Conservation (phyloP, 495 filamentous ascomycete species). For the Xylaria acuta region DNA sequence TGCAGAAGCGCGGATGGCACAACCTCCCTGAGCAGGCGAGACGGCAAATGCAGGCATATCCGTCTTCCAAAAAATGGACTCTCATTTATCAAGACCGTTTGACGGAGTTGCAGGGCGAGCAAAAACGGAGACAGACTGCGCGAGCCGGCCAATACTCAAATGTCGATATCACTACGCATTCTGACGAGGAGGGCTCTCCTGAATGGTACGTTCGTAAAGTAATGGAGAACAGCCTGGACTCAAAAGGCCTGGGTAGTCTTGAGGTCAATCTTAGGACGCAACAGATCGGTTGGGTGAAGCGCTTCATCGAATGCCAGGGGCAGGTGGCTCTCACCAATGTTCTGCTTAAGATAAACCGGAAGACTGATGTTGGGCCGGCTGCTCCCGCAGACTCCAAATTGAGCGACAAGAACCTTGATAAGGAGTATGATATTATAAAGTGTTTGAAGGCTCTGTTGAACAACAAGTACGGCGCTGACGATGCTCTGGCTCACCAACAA, state of each 20-base stretch:
- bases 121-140: constrained; percentile 80
- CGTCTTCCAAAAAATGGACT: constrained; percentile 94
- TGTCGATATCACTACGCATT: constrained; percentile 67
- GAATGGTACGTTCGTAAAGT: constrained; percentile 99
- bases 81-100: constrained; percentile 94
- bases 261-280: constrained; percentile 95
- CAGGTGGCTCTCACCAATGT: constrained; percentile 96
- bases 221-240: constrained; percentile 91
- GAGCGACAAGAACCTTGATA: constrained; percentile 85
- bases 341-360: constrained; percentile 87
- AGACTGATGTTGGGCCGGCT: constrained; percentile 75
- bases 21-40: constrained; percentile 94
- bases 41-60: constrained; percentile 94
- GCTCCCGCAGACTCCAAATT: constrained; percentile 66
- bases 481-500: constrained; percentile 89
- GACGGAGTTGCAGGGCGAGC: constrained; percentile 91
- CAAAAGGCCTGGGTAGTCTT: constrained; percentile 88
- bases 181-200: constrained; percentile 92
- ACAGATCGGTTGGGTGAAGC: constrained; percentile 96
- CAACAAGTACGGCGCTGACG: constrained; percentile 97
- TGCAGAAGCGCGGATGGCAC: constrained; percentile 97
- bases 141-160: constrained; percentile 66
- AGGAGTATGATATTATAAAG: constrained; percentile 97
- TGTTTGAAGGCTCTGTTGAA: constrained; percentile 98
- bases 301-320: constrained; percentile 96